Evolutionary conservation across 2,329 filamentous ascomycete genomes (phyloP), one percentile per base, ranked within the genome.

Genomic region (Akanthomyces dipterigenus): DNA sequence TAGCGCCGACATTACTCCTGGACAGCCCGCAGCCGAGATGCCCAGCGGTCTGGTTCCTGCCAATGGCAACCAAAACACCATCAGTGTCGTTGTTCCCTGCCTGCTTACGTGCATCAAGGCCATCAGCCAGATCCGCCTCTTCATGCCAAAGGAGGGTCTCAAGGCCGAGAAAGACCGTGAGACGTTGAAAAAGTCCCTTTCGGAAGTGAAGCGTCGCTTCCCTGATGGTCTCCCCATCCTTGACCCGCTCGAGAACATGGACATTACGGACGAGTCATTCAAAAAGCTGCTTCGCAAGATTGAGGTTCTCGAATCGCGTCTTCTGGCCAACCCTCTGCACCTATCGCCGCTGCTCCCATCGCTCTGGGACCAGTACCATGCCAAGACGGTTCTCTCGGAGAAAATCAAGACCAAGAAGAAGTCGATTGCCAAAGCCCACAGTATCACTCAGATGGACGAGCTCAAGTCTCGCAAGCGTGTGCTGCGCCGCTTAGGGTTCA

Each of bases 221-320:
- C 92, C 93, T 0, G 95, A 99, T 70, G 95, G 95, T 3, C 79
- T 99, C 61, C 89, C 95, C 3, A 81, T 93, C 7, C 78, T 99
- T 20, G 95, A 99, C 69, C 95, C 95, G 0, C 88, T 99, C 43
- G 93, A 98, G 73, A 93, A 97, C 70, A 98, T 99, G 95, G 84
- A 86, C 31, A 98, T 99, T 69, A 88, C 82, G 4, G 95, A 98
- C 69, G 92, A 96, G 1, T 87, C 86, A 0, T 98, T 99, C 79
- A 97, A 96, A 80, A 91, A 92, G 72, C 84, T 97, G 4, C 83
- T 98, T 61, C 79, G 92, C 75, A 98, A 98, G 84, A 97, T 99
- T 64, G 95, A 99, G 76, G 90, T 98, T 12, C 84, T 99, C 2
- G 95, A 99, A 76, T 95, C 93, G 5, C 88, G 91, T 57, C 80